Evolutionary conservation across 2,329 filamentous ascomycete genomes (phyloP).

Genomic region (Claviceps purpurea): DNA sequence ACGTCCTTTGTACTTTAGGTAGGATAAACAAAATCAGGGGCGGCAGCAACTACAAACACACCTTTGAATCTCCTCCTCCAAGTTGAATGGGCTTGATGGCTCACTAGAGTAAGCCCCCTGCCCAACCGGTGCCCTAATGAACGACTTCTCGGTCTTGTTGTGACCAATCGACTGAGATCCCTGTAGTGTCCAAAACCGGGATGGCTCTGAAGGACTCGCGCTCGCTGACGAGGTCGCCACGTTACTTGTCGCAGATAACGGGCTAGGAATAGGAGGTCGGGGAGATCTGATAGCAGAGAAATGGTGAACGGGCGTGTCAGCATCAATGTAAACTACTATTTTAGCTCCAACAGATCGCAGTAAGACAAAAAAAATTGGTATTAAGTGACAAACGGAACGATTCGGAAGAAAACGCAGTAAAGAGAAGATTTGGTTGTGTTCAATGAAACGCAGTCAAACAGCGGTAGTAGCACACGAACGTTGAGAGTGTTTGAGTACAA

Average conservation of each 20-base stretch:
- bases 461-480: neutral
- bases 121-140: slow-evolving; percentile 7
- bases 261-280: slow-evolving; percentile 35
- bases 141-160: slow-evolving; percentile 3
- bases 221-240: slow-evolving; percentile 29
- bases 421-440: neutral
- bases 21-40: neutral
- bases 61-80: slow-evolving; percentile 20
- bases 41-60: slow-evolving; percentile 14
- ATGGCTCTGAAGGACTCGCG: slow-evolving; percentile 21
- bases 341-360: neutral
- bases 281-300: slow-evolving; percentile 26
- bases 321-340: neutral
- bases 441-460: neutral
- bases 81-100: slow-evolving; percentile 22
- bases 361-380: neutral
- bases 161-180: slow-evolving; percentile 13
- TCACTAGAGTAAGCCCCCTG: slow-evolving; percentile 24
- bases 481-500: neutral
- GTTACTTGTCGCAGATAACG: slow-evolving; percentile 31
- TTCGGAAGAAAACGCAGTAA: neutral
- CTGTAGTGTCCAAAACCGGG: slow-evolving; percentile 10
- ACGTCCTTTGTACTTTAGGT: neutral
- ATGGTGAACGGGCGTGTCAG: neutral
- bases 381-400: neutral